These are phyloP conservation scores for Mayamaea pseudoterrestris DNA, from an alignment of 108 stramenopile genomes.

Conservation along the genomic window DNA sequence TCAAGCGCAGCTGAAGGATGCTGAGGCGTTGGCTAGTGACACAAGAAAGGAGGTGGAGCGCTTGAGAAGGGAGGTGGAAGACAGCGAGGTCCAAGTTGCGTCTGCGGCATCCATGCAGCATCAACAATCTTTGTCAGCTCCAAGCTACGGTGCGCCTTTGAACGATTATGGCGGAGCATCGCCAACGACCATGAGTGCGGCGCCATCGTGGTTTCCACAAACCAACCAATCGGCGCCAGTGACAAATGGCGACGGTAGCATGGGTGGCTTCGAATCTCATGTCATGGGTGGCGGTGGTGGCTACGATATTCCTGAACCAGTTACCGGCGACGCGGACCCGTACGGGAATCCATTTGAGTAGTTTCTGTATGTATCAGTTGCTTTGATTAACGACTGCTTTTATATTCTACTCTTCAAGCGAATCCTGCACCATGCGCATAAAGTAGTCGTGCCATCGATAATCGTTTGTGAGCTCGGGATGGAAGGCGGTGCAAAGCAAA, in stretches of 20 bases:
- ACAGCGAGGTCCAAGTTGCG: slow-evolving; percentile 62
- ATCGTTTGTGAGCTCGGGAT: slow-evolving; percentile 93
- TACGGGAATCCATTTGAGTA: slow-evolving; percentile 19
- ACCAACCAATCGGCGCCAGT: background rate
- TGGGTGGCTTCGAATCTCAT: slow-evolving; percentile 3
- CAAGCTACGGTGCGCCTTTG: background rate
- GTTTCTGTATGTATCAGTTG: too few relatives aligned
- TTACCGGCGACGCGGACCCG: slow-evolving; percentile 3
- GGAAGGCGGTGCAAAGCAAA: slow-evolving; percentile 90
- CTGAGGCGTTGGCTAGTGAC: slow-evolving; percentile 30
- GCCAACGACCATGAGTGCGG: background rate
- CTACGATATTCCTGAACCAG: slow-evolving; percentile 22
- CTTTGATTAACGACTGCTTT: too few relatives aligned
- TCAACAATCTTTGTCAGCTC: slow-evolving; percentile 1
- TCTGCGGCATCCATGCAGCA: slow-evolving; percentile 48
- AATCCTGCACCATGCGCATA: slow-evolving; percentile 54
- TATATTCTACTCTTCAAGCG: too few relatives aligned
- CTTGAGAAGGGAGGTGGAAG: slow-evolving; percentile 47
- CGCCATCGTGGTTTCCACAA: background rate
- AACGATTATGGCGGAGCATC: background rate
- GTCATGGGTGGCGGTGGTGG: slow-evolving; percentile 29
- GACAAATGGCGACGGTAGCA: background rate
- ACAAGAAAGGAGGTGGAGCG: slow-evolving; percentile 45
- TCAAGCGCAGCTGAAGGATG: slow-evolving; percentile 40
- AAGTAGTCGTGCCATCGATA: slow-evolving; percentile 92